Evolutionary conservation across 1,284 basidiomycete genomes (phyloP), one percentile per base, ranked within the genome.

Genomic region (Papiliotrema nemorosa): DNA sequence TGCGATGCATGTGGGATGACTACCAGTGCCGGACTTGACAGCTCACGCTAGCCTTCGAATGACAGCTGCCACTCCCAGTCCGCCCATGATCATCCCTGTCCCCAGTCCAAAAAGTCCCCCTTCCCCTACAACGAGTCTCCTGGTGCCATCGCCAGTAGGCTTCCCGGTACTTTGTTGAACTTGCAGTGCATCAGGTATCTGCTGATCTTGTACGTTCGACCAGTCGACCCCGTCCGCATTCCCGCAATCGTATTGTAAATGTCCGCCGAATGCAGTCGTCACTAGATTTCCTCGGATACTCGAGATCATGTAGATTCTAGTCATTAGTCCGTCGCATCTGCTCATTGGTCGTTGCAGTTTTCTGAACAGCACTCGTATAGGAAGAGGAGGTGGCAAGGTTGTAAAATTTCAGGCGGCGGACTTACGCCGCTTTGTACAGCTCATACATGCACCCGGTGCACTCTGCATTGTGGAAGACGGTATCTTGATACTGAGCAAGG

Each of bases 371-470:
- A 44, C 9, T 40, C 7, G 18, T 31, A 7, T 31, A 31, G 29
- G 29, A 31, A 7, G 9, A 31, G 29, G 9, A 14, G 7, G 9
- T 31, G n/a, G n/a, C n/a, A n/a, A n/a, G 29, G 14, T 31, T 7
- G 9, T 14, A 31, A 31, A 7, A 31, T 31, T 31, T 31, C 27
- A 22, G 20, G 20, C 1, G n/a, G 20, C 45, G 9, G 5, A 67
- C 65, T 55, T 29, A 69, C 66, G 66, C 59, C 20, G 67, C 57
- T 49, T 69, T 69, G 52, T 61, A 67, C 50, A 69, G 49, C 51
- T 69, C 65, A 43, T 67, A 62, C 61, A 67, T 66, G 37, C 67
- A 69, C 22, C 67, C 67, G 2, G 58, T 60, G 46, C 67, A 69
- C 50, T 55, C 29, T 10, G 65, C 60, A 7, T 47, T 31, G 7